A percentile compares a stretch with the other conserved stretches of the same genome.
phyloP scores from a whole-genome alignment of 768 basidiomycete genomes.

The Cubamyces lactineus region DNA sequence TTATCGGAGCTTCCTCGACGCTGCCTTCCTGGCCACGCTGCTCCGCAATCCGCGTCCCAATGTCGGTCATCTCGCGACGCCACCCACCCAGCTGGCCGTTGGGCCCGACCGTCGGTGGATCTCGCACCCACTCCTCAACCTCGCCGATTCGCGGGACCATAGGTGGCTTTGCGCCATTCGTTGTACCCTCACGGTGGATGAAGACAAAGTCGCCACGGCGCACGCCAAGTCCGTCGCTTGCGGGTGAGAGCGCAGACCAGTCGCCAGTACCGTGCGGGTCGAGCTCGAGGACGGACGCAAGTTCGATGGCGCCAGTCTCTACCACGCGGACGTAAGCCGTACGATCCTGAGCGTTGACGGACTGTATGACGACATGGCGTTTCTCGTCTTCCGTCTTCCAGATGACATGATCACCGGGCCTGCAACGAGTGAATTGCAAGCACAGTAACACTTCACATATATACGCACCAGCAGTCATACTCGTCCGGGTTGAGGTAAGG shows the following conservation, averaged over 20 bases:
- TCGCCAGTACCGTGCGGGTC: conserved; percentile 80
- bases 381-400: conserved; percentile 77
- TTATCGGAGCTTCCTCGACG: conserved; percentile 46
- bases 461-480: conserved; percentile 82
- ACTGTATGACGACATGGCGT: conserved; percentile 75
- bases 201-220: conserved; percentile 85
- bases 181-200: conserved; percentile 67
- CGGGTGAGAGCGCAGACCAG: conserved; percentile 44
- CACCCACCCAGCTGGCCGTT: conserved; percentile 65
- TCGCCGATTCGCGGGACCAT: conserved; percentile 85
- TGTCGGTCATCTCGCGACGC: conserved; percentile 71
- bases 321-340: conserved; percentile 67
- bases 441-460: not conserved
- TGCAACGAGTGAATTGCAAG: conserved; percentile 32
- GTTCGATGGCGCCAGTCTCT: conserved; percentile 57
- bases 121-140: conserved; percentile 77
- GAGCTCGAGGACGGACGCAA: conserved; percentile 84
- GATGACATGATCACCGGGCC: conserved; percentile 91
- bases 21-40: conserved; percentile 42
- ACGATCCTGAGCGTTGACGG: conserved; percentile 70
- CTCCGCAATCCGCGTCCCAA: conserved; percentile 61
- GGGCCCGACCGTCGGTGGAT: conserved; percentile 48
- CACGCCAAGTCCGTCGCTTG: conserved; percentile 72
- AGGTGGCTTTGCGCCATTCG: conserved; percentile 71
- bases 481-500: conserved; percentile 90